phyloP scores from a whole-genome alignment of 805 yeast species.

The Candida chauliodis region DNA sequence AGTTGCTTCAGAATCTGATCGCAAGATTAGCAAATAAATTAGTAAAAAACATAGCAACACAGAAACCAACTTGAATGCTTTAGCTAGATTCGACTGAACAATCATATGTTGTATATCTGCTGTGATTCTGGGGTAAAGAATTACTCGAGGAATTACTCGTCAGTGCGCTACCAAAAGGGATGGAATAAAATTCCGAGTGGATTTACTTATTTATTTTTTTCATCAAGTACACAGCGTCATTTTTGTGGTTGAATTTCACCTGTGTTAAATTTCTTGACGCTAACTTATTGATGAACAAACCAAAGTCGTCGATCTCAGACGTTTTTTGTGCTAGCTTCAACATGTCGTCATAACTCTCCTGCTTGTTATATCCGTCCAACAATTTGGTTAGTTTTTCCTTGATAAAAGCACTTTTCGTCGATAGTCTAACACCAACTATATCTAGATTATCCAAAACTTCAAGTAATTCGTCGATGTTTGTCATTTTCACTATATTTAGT shows the following conservation, averaged over 20 bases:
- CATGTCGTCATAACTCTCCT: slow-evolving; percentile 15
- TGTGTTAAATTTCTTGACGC: slow-evolving; percentile 19
- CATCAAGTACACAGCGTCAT: slow-evolving; percentile 17
- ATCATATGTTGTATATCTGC: slow-evolving; percentile 4
- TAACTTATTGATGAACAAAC: slow-evolving; percentile 15
- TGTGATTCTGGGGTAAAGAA: too few relatives aligned
- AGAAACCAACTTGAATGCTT: background rate
- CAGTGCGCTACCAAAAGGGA: too few relatives aligned
- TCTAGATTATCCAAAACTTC: slow-evolving; percentile 22
- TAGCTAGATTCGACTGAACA: background rate
- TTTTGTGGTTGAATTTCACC: slow-evolving; percentile 16
- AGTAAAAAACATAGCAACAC: background rate
- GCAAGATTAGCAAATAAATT: background rate
- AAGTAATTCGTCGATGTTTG: slow-evolving; percentile 23
- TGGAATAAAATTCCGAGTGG: too few relatives aligned
- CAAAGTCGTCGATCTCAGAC: slow-evolving; percentile 7
- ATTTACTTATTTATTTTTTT: too few relatives aligned
- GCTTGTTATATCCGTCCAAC: background rate
- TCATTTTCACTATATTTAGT: slow-evolving; percentile 29
- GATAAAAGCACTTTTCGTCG: slow-evolving; percentile 4
- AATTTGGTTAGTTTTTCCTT: background rate
- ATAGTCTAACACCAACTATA: slow-evolving; percentile 24
- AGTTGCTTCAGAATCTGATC: too few relatives aligned
- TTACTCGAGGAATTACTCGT: too few relatives aligned
- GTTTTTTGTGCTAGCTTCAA: slow-evolving; percentile 12